Evolutionary conservation across 441 rosid species (phyloP), one percentile per base, ranked within the genome.

Genomic region (Geranium incanum): DNA sequence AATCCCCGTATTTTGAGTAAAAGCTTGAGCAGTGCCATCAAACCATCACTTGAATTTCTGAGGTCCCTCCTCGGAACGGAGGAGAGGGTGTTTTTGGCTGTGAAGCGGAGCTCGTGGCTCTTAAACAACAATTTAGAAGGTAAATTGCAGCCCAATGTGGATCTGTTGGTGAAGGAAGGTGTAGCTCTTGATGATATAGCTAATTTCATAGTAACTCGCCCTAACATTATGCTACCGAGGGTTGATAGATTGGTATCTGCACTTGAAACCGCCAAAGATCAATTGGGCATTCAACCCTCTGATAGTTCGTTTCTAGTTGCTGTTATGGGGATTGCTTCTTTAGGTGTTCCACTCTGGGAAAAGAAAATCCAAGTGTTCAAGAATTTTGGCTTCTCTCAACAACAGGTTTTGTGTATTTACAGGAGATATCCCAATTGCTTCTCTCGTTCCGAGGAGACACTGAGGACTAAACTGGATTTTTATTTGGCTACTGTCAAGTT

Each of bases 101-200:
- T 55, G 62, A 55, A 55, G 62, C 19, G 60, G 21, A 0, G 15
- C 60, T 52, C 62, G 62, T 5, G 16, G 62, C 21, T 55, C 7
- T 15, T 55, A 5, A n/a, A 4, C 8, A 16, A 57, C 18, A 23
- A 57, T 57, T 6, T 57, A 3, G 28, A 57, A 19, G 45, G 8
- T 0, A 11, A 39, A 16, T 23, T 72, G 18, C 1, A n/a, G 43
- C 65, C 70, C 18, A 72, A 48, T 48, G 50, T 72, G 16, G 70
- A 66, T 52, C 62, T 48, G 9, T 37, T 72, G 4, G 4, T 36
- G 15, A 36, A 68, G 63, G 70, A 72, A 68, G 75, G 75, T 21
- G 64, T 72, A 60, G 33, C 66, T 19, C 6, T 60, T 60, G 36
- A 21, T 1, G 16, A 3, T 18, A 6, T 60, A 60, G 8, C 33